These are phyloP conservation scores for Linderniella brevidens DNA, from an alignment of 257 asterid genomes.

Conservation along the genomic window DNA sequence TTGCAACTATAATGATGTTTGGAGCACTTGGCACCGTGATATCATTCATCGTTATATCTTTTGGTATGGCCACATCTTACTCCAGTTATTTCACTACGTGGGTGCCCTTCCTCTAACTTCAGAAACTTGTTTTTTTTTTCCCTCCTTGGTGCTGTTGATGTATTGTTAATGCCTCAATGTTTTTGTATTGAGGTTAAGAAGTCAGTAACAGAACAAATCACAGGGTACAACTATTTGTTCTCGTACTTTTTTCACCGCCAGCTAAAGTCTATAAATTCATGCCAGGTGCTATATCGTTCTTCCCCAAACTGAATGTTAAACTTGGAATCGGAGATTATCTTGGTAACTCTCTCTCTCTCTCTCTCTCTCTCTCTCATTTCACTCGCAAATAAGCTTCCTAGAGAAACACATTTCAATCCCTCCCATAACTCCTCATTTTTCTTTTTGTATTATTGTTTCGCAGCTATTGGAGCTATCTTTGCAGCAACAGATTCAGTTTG, in stretches of 20 bases:
- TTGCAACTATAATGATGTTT: slow-evolving; percentile 73
- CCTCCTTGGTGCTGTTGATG: background rate
- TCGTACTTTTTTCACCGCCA: background rate
- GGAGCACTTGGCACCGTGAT: slow-evolving; percentile 95
- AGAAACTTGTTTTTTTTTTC: background rate
- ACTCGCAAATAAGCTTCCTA: background rate
- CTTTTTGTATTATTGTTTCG: background rate
- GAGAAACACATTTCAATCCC: no score
- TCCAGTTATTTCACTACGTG: background rate
- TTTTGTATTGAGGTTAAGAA: no score
- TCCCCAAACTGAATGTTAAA: background rate
- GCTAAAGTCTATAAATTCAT: background rate
- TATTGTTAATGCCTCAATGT: no score
- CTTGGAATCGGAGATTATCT: slow-evolving; percentile 7
- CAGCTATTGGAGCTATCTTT: slow-evolving; percentile 10
- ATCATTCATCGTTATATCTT: slow-evolving; percentile 71
- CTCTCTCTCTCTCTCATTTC: background rate
- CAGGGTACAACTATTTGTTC: background rate
- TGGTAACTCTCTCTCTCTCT: slow-evolving; percentile 4
- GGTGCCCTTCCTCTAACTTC: background rate
- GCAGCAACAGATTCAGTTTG: slow-evolving; percentile 11
- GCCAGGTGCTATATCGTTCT: slow-evolving; percentile 6
- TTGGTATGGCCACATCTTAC: slow-evolving; percentile 39
- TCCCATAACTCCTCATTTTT: background rate
- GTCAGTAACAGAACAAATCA: no score